Conservation (phyloP, 371 early-diverging fungal genomes). For the Mycotypha africana region DNA sequence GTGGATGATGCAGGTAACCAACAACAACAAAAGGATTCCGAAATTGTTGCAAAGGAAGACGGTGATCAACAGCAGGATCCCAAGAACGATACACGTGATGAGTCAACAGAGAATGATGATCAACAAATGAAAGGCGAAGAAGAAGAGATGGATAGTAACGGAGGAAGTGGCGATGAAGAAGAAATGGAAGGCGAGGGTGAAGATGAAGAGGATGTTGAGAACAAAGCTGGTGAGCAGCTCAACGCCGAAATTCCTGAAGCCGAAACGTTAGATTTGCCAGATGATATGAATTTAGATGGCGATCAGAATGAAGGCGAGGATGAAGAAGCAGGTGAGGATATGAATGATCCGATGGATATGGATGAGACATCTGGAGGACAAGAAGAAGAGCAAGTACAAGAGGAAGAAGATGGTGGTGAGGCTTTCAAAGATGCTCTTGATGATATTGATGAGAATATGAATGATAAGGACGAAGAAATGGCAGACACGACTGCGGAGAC, state of each 20-base stretch:
- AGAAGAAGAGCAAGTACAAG: conserved; percentile 24
- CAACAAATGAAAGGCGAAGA: conserved; percentile 45
- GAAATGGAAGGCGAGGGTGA: conserved; percentile 26
- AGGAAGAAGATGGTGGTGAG: conserved; percentile 29
- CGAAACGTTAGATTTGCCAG: conserved; percentile 56
- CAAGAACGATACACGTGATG: conserved; percentile 30
- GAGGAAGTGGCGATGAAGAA: conserved; percentile 31
- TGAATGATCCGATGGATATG: conserved; percentile 39
- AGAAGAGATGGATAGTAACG: conserved; percentile 40
- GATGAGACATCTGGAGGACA: conserved; percentile 28
- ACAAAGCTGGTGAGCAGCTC: conserved; percentile 48
- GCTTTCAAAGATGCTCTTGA: conserved; percentile 40
- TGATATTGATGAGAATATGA: conserved; percentile 25
- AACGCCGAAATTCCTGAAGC: conserved; percentile 59
- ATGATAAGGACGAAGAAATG: conserved; percentile 28
- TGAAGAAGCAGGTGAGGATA: conserved; percentile 26
- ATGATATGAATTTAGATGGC: conserved; percentile 60
- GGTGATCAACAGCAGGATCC: conserved; percentile 36
- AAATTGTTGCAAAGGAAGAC: conserved; percentile 66
- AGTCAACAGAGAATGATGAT: conserved; percentile 14
- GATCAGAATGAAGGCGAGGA: conserved; percentile 37
- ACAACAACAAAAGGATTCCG: conserved; percentile 43
- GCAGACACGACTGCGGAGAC: conserved; percentile 23
- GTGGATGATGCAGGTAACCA: conserved; percentile 52
- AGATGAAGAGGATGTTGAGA: conserved; percentile 38